A percentile compares a stretch with the other conserved stretches of the same genome.
Conservation (phyloP, 1,139 yeast species). For the Lodderomyces beijingensis region DNA sequence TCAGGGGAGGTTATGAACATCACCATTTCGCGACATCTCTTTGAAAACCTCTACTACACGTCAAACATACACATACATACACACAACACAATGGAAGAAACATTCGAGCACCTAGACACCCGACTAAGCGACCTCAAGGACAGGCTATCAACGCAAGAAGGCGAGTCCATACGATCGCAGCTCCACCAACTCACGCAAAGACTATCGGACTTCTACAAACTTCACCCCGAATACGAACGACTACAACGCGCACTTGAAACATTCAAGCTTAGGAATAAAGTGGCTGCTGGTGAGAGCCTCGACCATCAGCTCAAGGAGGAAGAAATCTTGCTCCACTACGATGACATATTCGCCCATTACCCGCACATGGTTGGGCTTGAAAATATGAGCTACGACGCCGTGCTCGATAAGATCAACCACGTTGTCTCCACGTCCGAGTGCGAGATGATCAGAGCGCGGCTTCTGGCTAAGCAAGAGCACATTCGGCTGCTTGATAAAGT, state of each 20-base stretch:
- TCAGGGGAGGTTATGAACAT: no score
- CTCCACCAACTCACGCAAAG: background rate
- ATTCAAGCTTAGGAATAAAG: background rate
- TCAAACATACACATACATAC: no score
- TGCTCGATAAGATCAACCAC: conserved; percentile 18
- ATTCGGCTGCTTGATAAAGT: conserved; percentile 15
- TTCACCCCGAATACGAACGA: background rate
- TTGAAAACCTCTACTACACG: no score
- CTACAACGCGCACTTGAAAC: no score
- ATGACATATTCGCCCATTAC: conserved; percentile 14
- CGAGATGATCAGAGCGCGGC: background rate
- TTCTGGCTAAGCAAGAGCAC: conserved; percentile 9
- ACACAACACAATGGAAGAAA: conserved; percentile 1
- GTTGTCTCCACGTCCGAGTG: conserved; percentile 3
- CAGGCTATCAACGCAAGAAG: background rate
- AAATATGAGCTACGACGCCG: conserved; percentile 17
- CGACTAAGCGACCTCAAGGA: background rate
- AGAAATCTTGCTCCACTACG: conserved; percentile 18
- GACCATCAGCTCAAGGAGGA: conserved; percentile 16
- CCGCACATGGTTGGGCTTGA: conserved; percentile 20
- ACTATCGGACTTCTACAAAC: background rate
- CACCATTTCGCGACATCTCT: no score
- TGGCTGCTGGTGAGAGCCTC: background rate
- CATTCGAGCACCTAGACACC: background rate
- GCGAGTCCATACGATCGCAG: no score